phyloP scores from a whole-genome alignment of 768 basidiomycete species.

The Pleurotus eryngii region DNA sequence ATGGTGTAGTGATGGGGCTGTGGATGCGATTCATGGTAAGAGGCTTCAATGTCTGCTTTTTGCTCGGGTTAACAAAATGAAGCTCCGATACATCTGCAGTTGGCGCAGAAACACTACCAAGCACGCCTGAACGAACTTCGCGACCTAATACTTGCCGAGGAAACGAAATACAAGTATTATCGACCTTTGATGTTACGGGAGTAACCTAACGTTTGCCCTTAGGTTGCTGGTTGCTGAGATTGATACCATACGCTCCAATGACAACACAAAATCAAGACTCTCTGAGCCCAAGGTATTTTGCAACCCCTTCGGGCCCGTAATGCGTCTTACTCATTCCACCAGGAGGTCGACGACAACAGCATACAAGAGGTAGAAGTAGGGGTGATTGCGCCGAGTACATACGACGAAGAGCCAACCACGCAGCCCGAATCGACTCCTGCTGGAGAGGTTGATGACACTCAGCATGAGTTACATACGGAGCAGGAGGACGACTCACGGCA shows the following conservation, averaged over 20 bases:
- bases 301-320: too few species aligned
- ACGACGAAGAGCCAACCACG: too few species aligned
- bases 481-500: too few species aligned
- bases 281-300: constrained; percentile 6
- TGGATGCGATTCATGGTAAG: constrained; percentile 52
- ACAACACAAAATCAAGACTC: constrained; percentile 49
- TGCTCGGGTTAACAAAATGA: constrained; percentile 8
- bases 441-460: too few species aligned
- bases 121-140: constrained; percentile 70
- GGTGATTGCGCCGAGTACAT: too few species aligned
- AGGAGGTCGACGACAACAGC: too few species aligned
- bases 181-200: too few species aligned
- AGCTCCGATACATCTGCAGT: constrained; percentile 64
- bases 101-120: constrained; percentile 75
- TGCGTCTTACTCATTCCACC: too few species aligned
- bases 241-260: constrained; percentile 63
- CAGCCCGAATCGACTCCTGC: too few species aligned
- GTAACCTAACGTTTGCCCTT: neutral
- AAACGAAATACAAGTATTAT: constrained; percentile 72
- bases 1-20: constrained; percentile 32
- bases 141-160: constrained; percentile 68
- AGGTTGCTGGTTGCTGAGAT: constrained; percentile 72
- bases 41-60: neutral
- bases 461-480: too few species aligned
- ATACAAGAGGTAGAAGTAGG: too few species aligned